Conservation (phyloP, 306 rosid genomes). For the Corylus avellana region DNA sequence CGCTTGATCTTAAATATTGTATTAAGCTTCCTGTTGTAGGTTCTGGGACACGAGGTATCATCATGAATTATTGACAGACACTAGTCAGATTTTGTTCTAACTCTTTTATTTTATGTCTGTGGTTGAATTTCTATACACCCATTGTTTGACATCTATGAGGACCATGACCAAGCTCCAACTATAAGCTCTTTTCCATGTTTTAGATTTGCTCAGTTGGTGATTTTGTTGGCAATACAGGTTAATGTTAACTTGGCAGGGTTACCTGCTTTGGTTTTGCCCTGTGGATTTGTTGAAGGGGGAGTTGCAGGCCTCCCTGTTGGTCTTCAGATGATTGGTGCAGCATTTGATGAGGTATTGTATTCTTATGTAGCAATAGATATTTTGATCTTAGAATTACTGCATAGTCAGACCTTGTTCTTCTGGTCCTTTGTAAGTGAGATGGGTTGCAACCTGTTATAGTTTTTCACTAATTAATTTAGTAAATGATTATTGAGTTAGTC, state of each 20-base stretch:
- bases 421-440: background rate
- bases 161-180: constrained; percentile 1
- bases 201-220: background rate
- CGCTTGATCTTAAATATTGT: background rate
- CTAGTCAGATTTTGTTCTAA: background rate
- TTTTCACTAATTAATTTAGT: background rate
- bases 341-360: constrained; percentile 79
- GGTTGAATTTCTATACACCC: background rate
- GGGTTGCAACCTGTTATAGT: background rate
- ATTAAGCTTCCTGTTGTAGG: background rate
- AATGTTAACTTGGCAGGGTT: constrained; percentile 96
- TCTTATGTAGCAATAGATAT: constrained; percentile 12
- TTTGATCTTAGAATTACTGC: constrained; percentile 16
- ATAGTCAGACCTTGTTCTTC: background rate
- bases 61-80: background rate
- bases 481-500: background rate
- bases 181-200: constrained; percentile 8
- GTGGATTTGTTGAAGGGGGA: constrained; percentile 88
- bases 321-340: constrained; percentile 91
- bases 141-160: background rate
- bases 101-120: background rate
- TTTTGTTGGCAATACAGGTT: constrained; percentile 49
- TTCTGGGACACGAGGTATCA: background rate
- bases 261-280: constrained; percentile 95
- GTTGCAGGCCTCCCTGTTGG: constrained; percentile 92